These are phyloP conservation scores for Decorospora gaudefroyi DNA, from an alignment of 2,329 filamentous ascomycete genomes.

Conservation along the genomic window DNA sequence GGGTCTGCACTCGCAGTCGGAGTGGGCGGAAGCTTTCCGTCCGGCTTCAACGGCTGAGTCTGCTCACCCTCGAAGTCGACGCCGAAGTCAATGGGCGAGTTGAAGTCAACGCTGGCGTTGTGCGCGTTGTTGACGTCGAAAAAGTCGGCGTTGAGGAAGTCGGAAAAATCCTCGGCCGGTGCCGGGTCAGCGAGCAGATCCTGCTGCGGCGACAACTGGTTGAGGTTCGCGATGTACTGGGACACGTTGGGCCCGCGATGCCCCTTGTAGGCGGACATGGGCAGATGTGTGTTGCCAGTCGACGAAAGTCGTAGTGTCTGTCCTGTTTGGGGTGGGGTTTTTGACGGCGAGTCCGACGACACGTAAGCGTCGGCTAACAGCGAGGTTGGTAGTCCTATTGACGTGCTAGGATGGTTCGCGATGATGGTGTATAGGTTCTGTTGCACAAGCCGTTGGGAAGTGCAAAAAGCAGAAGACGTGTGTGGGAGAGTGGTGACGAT, in stretches of 20 bases:
- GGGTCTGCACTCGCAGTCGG: slow-evolving; percentile 25
- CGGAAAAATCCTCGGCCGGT: slow-evolving; percentile 53
- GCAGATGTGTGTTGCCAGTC: slow-evolving; percentile 15
- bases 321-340: slow-evolving; percentile 23
- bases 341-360: slow-evolving; percentile 19
- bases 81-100: slow-evolving; percentile 34
- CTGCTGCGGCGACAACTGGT: slow-evolving; percentile 62
- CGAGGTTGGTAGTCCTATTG: not conserved
- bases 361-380: slow-evolving; percentile 11
- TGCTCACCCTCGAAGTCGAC: slow-evolving; percentile 37
- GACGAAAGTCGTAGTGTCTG: slow-evolving; percentile 18
- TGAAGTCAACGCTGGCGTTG: slow-evolving; percentile 32
- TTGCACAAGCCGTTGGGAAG: slow-evolving; percentile 3
- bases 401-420: not conserved
- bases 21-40: slow-evolving; percentile 21
- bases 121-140: slow-evolving; percentile 64
- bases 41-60: slow-evolving; percentile 15
- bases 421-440: not conserved
- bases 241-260: slow-evolving; percentile 85
- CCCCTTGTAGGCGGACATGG: slow-evolving; percentile 75
- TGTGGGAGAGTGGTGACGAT: slow-evolving; percentile 28
- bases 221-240: slow-evolving; percentile 85
- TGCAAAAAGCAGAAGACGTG: slow-evolving; percentile 7
- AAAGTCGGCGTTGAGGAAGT: slow-evolving; percentile 65
- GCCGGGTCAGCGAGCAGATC: slow-evolving; percentile 47